Conservation (phyloP, 768 basidiomycete species). For the Mycena polygramma region DNA sequence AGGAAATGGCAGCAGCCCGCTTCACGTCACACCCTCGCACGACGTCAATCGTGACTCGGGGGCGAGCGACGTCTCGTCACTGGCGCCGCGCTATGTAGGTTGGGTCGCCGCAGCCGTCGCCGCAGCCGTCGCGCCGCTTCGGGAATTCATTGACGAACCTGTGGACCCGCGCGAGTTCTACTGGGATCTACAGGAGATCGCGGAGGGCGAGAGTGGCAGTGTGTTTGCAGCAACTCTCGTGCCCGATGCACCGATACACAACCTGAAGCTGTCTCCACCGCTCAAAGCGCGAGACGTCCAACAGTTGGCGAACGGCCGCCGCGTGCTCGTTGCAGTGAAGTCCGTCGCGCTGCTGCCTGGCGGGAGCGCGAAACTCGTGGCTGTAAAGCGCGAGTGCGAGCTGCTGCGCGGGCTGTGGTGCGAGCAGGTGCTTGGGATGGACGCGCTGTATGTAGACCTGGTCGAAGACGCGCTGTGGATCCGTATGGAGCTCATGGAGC, state of each 20-base stretch:
- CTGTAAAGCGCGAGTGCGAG: constrained; percentile 71
- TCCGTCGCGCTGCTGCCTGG: constrained; percentile 71
- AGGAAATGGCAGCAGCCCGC: too few relatives aligned
- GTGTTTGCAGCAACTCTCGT: constrained; percentile 59
- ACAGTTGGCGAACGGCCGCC: constrained; percentile 47
- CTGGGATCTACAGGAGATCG: constrained; percentile 80
- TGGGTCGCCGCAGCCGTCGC: constrained; percentile 74
- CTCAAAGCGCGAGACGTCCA: constrained; percentile 55
- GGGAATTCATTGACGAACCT: constrained; percentile 72
- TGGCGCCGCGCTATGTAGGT: constrained; percentile 59
- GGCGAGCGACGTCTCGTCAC: constrained; percentile 36
- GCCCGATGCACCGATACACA: constrained; percentile 52
- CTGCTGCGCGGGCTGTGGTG: constrained; percentile 71
- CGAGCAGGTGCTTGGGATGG: constrained; percentile 74
- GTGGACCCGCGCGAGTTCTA: constrained; percentile 76
- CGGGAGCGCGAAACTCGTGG: constrained; percentile 74
- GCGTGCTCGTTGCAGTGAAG: constrained; percentile 81
- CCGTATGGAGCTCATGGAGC: constrained; percentile 91
- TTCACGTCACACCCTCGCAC: too few relatives aligned
- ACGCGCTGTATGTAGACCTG: constrained; percentile 78
- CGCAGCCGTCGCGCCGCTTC: constrained; percentile 68
- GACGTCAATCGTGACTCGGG: constrained; percentile 26
- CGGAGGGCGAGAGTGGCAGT: constrained; percentile 86
- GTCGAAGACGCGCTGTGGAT: constrained; percentile 83
- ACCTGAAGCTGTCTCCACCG: constrained; percentile 55